Percentiles rank a stretch among this genome's conserved stretches.
phyloP scores from a whole-genome alignment of 495 filamentous ascomycete genomes.

The Daldinia grandis region DNA sequence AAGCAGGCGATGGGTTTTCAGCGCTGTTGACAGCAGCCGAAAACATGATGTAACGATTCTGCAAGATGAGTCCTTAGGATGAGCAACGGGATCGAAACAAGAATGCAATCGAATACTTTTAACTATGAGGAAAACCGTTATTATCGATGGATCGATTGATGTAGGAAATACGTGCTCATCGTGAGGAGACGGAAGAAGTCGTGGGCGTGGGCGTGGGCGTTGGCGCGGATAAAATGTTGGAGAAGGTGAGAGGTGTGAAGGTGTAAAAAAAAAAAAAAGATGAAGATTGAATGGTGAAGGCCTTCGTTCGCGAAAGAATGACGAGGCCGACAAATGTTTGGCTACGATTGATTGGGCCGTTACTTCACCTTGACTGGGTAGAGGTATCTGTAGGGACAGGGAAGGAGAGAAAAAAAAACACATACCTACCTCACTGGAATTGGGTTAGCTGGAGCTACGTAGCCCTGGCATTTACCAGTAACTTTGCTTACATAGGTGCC shows the following conservation, averaged over 20 bases:
- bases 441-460: conserved; percentile 36
- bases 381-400: conserved; percentile 11
- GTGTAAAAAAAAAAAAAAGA: conserved; percentile 36
- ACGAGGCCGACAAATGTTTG: conserved; percentile 47
- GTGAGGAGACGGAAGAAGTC: conserved; percentile 36
- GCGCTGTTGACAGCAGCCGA: conserved; percentile 60
- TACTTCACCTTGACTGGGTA: conserved; percentile 33
- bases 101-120: conserved; percentile 30
- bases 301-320: conserved; percentile 42
- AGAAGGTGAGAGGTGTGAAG: conserved; percentile 26
- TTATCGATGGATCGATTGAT: conserved; percentile 41
- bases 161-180: conserved; percentile 33
- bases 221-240: conserved; percentile 30
- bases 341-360: conserved; percentile 43
- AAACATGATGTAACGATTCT: conserved; percentile 63
- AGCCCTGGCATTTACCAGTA: conserved; percentile 15
- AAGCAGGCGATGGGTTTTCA: conserved; percentile 47
- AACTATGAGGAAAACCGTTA: conserved; percentile 22
- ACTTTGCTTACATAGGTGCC: background rate
- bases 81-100: conserved; percentile 19
- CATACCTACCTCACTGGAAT: conserved; percentile 28
- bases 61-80: conserved; percentile 6
- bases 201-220: conserved; percentile 12
- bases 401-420: conserved; percentile 30
- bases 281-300: conserved; percentile 30